These are phyloP conservation scores for Phytopythium kandeliae DNA, from an alignment of 352 stramenopile species.

Conservation along the genomic window DNA sequence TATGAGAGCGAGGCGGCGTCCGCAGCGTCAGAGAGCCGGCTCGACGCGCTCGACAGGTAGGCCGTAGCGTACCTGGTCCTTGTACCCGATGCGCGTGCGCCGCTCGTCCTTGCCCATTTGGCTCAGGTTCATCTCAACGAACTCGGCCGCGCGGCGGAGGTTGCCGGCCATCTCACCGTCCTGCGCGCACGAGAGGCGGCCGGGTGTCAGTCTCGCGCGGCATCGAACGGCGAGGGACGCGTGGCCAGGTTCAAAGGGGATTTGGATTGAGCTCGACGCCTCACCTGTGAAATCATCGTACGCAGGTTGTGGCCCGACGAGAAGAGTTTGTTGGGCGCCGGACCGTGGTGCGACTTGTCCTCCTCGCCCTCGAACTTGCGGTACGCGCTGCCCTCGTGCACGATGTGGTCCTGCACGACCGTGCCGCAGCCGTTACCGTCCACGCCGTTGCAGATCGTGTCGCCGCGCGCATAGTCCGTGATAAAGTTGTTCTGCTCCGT, in stretches of 20 bases:
- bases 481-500: constrained; percentile 90
- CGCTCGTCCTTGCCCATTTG: constrained; percentile 96
- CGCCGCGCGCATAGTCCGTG: constrained; percentile 81
- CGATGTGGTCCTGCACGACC: constrained; percentile 93
- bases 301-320: constrained; percentile 94
- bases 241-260: background rate
- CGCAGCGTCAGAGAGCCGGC: background rate
- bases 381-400: constrained; percentile 95
- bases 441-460: constrained; percentile 85
- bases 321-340: constrained; percentile 93
- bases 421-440: constrained; percentile 90
- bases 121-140: constrained; percentile 96
- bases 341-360: constrained; percentile 95
- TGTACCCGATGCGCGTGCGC: constrained; percentile 95
- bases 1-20: background rate
- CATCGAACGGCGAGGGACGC: background rate
- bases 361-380: constrained; percentile 97
- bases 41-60: constrained; percentile 1
- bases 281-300: constrained; percentile 90
- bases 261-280: background rate
- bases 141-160: constrained; percentile 77
- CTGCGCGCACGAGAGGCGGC: constrained; percentile 17
- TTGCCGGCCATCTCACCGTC: constrained; percentile 85
- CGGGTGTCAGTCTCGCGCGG: background rate
- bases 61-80: constrained; percentile 84